Conservation (phyloP, 768 basidiomycete genomes). For the Pleurotus salmoneostramineus region DNA sequence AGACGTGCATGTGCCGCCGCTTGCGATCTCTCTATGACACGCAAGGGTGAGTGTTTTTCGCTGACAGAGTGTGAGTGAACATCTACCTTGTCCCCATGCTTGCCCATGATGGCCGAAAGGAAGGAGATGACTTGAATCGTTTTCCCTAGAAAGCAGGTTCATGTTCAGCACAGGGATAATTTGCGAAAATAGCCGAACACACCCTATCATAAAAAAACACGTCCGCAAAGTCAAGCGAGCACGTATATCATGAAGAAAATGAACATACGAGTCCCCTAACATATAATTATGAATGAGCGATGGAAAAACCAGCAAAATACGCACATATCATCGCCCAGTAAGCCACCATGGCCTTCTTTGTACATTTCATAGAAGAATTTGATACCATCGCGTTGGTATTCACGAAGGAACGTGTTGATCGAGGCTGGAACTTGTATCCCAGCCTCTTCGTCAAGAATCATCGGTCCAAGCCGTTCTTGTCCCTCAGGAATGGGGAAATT, state of each 20-base stretch:
- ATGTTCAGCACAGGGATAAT: neutral
- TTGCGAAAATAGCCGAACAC: no score
- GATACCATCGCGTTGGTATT: constrained; percentile 88
- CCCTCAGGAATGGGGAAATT: constrained; percentile 44
- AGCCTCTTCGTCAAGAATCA: constrained; percentile 43
- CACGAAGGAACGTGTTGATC: constrained; percentile 84
- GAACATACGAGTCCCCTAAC: constrained; percentile 13
- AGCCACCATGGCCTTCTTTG: constrained; percentile 61
- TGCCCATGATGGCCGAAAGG: constrained; percentile 89
- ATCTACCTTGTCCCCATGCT: constrained; percentile 47
- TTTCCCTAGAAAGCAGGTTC: constrained; percentile 52
- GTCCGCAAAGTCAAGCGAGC: no score
- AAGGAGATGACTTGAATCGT: constrained; percentile 92
- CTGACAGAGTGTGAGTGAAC: neutral
- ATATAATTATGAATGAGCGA: neutral
- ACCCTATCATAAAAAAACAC: no score
- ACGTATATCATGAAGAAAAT: neutral
- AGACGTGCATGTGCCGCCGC: constrained; percentile 66
- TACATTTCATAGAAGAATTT: constrained; percentile 78
- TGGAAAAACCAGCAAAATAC: constrained; percentile 34
- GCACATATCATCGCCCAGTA: constrained; percentile 98
- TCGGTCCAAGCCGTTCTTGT: constrained; percentile 38
- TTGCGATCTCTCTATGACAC: constrained; percentile 43
- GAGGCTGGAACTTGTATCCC: constrained; percentile 54
- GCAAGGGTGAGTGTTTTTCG: neutral